Base-by-base conservation (phyloP, 768 basidiomycete genomes). In the Tricholoma furcatifolium region DNA sequence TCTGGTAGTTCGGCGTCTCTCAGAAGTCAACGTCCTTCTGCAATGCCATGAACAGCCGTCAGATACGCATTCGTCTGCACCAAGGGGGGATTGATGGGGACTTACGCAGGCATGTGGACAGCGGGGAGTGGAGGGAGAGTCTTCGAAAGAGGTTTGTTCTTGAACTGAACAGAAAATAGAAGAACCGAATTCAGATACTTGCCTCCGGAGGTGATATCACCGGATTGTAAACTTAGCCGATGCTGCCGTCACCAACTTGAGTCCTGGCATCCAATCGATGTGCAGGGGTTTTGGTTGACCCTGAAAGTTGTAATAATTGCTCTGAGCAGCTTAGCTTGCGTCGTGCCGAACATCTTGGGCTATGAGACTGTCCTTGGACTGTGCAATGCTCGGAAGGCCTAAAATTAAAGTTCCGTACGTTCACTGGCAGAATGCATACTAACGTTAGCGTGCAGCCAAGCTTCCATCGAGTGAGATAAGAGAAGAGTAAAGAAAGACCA, bases 171-270 rank as follows among this genome's bases (percentile, higher is more conserved):
- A 17, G 21, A 27, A 44, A 35, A 56, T 41, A 51, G 54, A 56
- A 53, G 48, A 23, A 20, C 40, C 36, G 12, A 43, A 43, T 43
- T 38, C 20, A 53, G 27, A 50, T 24, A 38, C 24, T 36, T 44
- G 44, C 30, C 35, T 23, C 51, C 54, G 44, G 51, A 50, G 40
- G 40, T 30, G 54, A 50, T 38, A 55, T 53, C 51, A 47, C 57
- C 53, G 57, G 57, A 47, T 31, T 51, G 35, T 35, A 20, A 46
- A 21, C n/a, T 32, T 50, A 15, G 17, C 44, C 43, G 43, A 31
- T 15, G n/a, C 21, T 40, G 20, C n/a, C 54, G 54, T 47, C 20
- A 14, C n/a, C n/a, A n/a, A n/a, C n/a, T n/a, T n/a, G 51, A 43
- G 21, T 31, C 17, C 36, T 34, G 21, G 21, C 18, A 35, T 15